phyloP scores from a whole-genome alignment of 192 early-diverging fungal genomes.

The Dimargaris cristalligena region DNA sequence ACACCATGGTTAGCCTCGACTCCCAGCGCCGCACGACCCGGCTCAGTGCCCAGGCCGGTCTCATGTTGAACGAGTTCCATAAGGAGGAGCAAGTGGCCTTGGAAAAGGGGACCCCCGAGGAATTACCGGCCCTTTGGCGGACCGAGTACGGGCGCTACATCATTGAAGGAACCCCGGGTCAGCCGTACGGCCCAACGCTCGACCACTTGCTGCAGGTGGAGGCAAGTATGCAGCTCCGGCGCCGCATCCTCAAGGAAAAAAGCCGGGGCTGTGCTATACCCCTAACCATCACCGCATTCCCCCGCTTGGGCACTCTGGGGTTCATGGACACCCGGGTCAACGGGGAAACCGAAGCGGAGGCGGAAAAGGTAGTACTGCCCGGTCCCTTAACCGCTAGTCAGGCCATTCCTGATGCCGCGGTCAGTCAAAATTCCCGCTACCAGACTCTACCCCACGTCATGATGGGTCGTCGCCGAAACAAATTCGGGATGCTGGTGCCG shows the following conservation, averaged over 20 bases:
- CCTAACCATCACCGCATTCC: slow-evolving; percentile 32
- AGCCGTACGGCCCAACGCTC: slow-evolving; percentile 56
- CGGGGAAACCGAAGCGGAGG: too few species aligned
- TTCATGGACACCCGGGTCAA: neutral
- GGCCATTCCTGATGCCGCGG: slow-evolving; percentile 30
- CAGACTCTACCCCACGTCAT: slow-evolving; percentile 36
- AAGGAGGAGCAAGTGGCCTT: slow-evolving; percentile 4
- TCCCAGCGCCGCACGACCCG: slow-evolving; percentile 14
- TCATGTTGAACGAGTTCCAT: slow-evolving; percentile 25
- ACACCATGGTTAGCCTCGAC: slow-evolving; percentile 33
- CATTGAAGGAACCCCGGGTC: slow-evolving; percentile 69
- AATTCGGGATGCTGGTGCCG: slow-evolving; percentile 36
- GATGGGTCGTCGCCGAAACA: slow-evolving; percentile 28
- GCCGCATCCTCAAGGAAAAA: slow-evolving; percentile 2
- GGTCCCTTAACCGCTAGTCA: neutral
- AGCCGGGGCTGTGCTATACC: neutral
- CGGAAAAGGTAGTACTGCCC: too few species aligned
- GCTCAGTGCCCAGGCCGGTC: slow-evolving; percentile 21
- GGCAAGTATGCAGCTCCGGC: slow-evolving; percentile 43
- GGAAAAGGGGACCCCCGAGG: slow-evolving; percentile 15
- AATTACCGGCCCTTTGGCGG: slow-evolving; percentile 41
- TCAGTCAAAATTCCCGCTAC: slow-evolving; percentile 36
- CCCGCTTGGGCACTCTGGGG: slow-evolving; percentile 23
- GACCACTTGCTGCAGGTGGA: slow-evolving; percentile 56
- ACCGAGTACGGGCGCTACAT: slow-evolving; percentile 79